These are phyloP conservation scores for Beauveria scarabaeidicola DNA, from an alignment of 2,329 filamentous ascomycete genomes.

Conservation along the genomic window DNA sequence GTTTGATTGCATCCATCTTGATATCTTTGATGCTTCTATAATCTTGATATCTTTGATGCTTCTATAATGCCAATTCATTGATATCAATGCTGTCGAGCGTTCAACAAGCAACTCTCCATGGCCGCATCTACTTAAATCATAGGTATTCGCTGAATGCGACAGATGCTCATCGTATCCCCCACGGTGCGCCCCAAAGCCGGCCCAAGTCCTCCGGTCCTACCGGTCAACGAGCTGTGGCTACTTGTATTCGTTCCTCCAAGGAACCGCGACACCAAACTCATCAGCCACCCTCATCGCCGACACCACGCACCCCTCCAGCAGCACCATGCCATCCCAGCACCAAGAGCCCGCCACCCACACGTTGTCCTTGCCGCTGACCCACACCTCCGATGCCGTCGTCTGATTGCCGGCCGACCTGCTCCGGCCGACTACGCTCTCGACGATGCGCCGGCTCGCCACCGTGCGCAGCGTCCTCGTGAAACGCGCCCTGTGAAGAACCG, in stretches of 20 bases:
- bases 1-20: too few species aligned
- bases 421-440: slow-evolving; percentile 36
- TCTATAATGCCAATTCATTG: too few species aligned
- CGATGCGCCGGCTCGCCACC: slow-evolving; percentile 35
- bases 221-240: not conserved
- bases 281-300: slow-evolving; percentile 48
- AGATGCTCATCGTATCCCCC: not conserved
- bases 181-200: not conserved
- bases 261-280: slow-evolving; percentile 39
- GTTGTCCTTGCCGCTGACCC: slow-evolving; percentile 44
- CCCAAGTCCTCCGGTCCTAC: not conserved
- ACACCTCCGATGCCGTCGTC: slow-evolving; percentile 18
- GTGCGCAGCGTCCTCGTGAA: slow-evolving; percentile 47
- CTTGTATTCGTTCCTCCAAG: slow-evolving; percentile 20
- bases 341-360: slow-evolving; percentile 51
- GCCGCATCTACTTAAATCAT: too few species aligned
- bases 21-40: too few species aligned
- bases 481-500: slow-evolving; percentile 32
- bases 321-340: slow-evolving; percentile 59
- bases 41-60: too few species aligned
- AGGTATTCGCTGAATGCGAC: not conserved
- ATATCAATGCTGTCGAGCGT: too few species aligned
- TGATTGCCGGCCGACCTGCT: not conserved
- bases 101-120: too few species aligned
- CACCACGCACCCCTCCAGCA: slow-evolving; percentile 51